Evolutionary conservation across 139 green algal genomes (phyloP).

Genomic region (Chlamydomonas applanata): DNA sequence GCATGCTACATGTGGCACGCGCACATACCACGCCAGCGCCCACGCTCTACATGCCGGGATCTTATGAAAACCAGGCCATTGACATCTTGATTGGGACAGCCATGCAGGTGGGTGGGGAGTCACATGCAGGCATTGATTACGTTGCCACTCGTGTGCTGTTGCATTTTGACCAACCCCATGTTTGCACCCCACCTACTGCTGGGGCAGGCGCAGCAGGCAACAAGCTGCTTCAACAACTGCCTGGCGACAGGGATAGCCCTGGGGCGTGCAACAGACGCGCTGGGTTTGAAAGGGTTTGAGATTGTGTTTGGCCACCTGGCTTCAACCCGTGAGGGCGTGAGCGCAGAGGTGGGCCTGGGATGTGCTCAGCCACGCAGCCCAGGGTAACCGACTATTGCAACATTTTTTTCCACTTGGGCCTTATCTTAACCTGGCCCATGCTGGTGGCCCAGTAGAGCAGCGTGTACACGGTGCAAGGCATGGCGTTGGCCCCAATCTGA

Average conservation of each 20-base stretch:
- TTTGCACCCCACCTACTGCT: not conserved
- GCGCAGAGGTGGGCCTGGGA: not conserved
- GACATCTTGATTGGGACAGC: slow-evolving; percentile 6
- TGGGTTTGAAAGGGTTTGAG: not conserved
- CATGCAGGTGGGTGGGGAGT: too few species aligned
- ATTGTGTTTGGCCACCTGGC: slow-evolving; percentile 13
- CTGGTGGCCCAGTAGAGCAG: too few species aligned
- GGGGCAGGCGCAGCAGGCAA: not conserved
- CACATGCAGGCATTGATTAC: too few species aligned
- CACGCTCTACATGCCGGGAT: too few species aligned
- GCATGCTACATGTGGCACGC: too few species aligned
- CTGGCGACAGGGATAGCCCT: not conserved
- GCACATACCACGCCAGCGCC: too few species aligned
- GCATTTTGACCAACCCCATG: not conserved
- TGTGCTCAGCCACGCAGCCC: not conserved
- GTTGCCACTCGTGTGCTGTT: not conserved
- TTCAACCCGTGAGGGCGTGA: not conserved
- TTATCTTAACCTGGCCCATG: too few species aligned
- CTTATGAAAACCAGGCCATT: not conserved
- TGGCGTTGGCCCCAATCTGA: too few species aligned
- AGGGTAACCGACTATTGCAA: too few species aligned
- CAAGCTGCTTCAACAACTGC: slow-evolving; percentile 4
- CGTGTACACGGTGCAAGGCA: too few species aligned
- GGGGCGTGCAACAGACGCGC: not conserved
- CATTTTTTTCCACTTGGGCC: too few species aligned